Base-by-base conservation (phyloP, 75 land plant genomes). In the Pinus albicaulis region DNA sequence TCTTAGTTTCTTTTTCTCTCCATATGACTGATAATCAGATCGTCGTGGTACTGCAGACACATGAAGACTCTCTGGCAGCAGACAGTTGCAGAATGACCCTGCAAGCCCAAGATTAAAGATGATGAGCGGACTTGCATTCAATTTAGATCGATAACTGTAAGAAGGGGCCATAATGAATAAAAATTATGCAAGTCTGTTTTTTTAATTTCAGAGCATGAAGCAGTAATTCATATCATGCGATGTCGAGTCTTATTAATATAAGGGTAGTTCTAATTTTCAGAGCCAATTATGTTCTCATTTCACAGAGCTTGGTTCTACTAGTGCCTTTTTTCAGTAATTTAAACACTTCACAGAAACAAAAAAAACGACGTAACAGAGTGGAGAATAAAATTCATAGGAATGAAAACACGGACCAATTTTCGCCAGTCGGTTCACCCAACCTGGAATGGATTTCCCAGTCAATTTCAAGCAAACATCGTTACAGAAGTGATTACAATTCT, bases 401-500 rank as follows among this genome's bases (percentile, higher is more conserved):
- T 74, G 26, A n/a, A 41, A 16, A 14, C 24, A 76, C 41, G 62
- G 82, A 86, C 98, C 98, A 81, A 95, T 84, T 65, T 82, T 88
- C 7, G 98, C 98, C 15, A 95, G 88, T 26, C 98, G 92, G 79
- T 95, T 95, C 38, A 95, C 94, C 98, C 98, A 95, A 64, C 89
- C 90, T 8, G 98, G 98, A 65, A 90, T 90, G 10, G 77, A 48
- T 19, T 84, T 91, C 17, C 89, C 92, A 11, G 92, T 89, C 28
- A 95, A 76, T 79, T 87, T 86, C 72, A 81, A 76, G 74, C 93
- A 89, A 25, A 93, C 73, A 73, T 95, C 98, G 74, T 93, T 88
- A 83, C 92, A 87, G 78, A 95, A 95, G 75, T 95, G 98, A 70
- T 95, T 95, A 77, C 98, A 95, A 74, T 95, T 95, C 86, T 95